Base-by-base conservation (phyloP, 139 green algal species). In the Desmodesmus armatus region DNA sequence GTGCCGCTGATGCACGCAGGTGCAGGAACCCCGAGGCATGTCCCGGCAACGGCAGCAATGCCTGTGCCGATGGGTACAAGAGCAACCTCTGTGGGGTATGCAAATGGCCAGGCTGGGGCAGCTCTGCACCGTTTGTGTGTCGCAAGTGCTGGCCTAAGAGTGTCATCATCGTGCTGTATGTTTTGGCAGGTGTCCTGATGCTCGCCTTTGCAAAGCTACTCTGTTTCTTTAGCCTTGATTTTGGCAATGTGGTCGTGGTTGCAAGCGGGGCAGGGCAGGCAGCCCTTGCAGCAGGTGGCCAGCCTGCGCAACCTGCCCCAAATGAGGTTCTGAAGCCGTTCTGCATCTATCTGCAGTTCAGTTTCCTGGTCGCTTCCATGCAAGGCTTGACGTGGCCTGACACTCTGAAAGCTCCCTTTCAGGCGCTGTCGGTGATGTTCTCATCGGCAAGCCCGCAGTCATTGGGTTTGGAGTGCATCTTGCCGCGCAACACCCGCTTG, bases 1-100 rank as follows among this genome's bases (percentile, higher is more conserved):
- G 13, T 73, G 31, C 65, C 9, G 23, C 65, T 73, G 65, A 31
- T 73, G 65, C 65, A 47, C n/a, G 65, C 65, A 73, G 65, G 25
- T 66, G 58, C 23, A 25, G 27, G 27, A 66, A 66, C 33, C 27
- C 58, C 11, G 58, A 66, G 13, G 21, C 58, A 37, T 66, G 58
- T n/a, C 21, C 31, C 4, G 58, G 58, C 25, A n/a, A 67, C 25
- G 25, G 23, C 23, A 37, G 58, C 58, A 35, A 3, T 67, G 25
- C 5, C 13, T 58, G 47, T 58, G 47, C 0, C 17, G 47, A 13
- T 1, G 1, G 0, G 47, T 58, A 58, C 1, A 58, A 13, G 13
- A 15, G 47, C 17, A 58, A 58, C 1, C 13, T 1, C 13, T 67
- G 58, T 25, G 58, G 58, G 21, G 17, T 0, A 23, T 67, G 58